Evolutionary conservation across 306 rosid species (phyloP), one percentile per base, ranked within the genome.

Genomic region (Oxytropis ochrocephala): DNA sequence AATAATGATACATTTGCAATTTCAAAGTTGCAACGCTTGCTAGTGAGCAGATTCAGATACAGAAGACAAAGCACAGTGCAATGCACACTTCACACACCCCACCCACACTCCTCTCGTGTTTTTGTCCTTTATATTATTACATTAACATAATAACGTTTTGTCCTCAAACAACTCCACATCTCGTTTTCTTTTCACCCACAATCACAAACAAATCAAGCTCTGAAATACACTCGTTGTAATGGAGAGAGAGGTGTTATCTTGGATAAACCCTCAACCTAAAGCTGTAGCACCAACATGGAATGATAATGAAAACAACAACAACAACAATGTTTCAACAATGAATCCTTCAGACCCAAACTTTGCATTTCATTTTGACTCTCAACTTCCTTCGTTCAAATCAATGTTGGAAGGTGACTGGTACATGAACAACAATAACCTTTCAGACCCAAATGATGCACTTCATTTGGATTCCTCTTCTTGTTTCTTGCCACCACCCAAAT

Each of bases 391-490:
- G 35, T 91, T 84, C 84, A 84, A 84, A 30, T 81, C 97, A 54
- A 88, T 88, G 81, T 79, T 86, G 2, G 88, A 86, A 43, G 63
- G 64, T 41, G 97, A 87, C 54, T 92, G 95, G 90, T 84, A 61
- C 74, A 18, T 83, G 61, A 67, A 82, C 33, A 56, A 77, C 5
- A 67, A 75, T 63, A 64, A 75, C 79, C 66, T 64, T 11, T 36
- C 81, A 8, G 71, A 76, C 64, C 85, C 79, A 36, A 64, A 59
- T 16, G 67, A 43, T 4, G 33, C 27, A 5, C 71, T 79, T 24
- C 75, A 75, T 10, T 61, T 86, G 8, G 85, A 77, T 82, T 88
- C 92, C 1, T 83, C 97, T 36, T 76, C 87, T 87, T 48, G 79
- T 84, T 14, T 84, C 87, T 0, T 80, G 7, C 75, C 80, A 67